These are phyloP conservation scores for Colletotrichum spaethianum DNA, from an alignment of 2,329 filamentous ascomycete genomes.

Conservation along the genomic window DNA sequence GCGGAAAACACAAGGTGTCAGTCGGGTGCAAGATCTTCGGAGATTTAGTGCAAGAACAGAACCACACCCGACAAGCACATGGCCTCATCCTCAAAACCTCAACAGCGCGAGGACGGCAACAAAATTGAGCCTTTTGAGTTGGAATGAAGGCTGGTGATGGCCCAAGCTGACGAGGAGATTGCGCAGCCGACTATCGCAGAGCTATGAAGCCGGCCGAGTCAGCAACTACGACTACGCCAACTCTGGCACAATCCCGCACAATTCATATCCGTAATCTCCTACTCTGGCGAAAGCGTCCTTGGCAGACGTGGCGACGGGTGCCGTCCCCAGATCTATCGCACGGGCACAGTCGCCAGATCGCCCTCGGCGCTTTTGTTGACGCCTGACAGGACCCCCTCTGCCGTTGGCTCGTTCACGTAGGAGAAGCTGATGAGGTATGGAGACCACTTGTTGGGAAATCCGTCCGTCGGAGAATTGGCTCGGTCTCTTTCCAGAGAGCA, in stretches of 20 bases:
- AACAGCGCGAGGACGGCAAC: not conserved
- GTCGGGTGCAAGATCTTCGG: not conserved
- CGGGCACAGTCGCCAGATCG: conserved; percentile 23
- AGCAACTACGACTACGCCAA: not conserved
- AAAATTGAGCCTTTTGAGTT: not conserved
- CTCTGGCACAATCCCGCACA: conserved; percentile 15
- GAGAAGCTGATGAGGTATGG: not conserved
- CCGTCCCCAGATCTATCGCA: conserved; percentile 24
- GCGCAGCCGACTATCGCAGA: not conserved
- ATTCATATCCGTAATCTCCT: conserved; percentile 15
- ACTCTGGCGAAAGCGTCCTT: conserved; percentile 4
- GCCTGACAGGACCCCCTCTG: conserved; percentile 18
- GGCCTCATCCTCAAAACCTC: not conserved
- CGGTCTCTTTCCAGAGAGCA: conserved; percentile 21
- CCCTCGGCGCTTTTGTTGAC: conserved; percentile 18
- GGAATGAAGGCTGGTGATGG: not conserved
- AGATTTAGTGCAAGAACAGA: not conserved
- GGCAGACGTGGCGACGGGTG: not conserved
- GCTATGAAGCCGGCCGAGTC: not conserved
- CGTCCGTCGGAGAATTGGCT: conserved; percentile 16
- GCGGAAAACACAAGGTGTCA: not conserved
- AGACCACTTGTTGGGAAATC: conserved; percentile 7
- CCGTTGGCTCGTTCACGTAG: conserved; percentile 31
- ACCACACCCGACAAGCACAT: not conserved
- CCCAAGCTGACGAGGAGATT: not conserved